Base-by-base conservation (phyloP, 208 protist species). In the Porcisia deanei region DNA sequence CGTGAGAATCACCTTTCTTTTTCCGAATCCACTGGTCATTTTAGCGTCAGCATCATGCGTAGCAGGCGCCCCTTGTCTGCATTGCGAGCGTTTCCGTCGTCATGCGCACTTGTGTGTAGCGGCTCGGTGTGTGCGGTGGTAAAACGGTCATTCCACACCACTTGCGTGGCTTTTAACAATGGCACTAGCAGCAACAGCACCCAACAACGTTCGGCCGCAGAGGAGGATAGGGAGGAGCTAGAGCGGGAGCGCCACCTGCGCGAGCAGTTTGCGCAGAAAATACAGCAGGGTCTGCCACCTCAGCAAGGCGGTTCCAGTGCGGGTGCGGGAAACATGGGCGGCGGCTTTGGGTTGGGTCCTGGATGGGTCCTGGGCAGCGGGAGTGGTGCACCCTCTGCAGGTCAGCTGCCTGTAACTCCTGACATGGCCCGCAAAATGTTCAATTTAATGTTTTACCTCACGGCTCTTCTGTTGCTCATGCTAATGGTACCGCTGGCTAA, bases 191-290 rank as follows among this genome's bases (percentile, higher is more conserved):
- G 20, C 45, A 73, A 45, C 52, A 72, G 30, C 58, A 25, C 71
- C 22, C 30, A 59, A n/a, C 80, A 77, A 75, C 85, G 82, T 22
- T 70, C 87, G 6, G 75, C 86, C 7, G 82, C 75, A 8, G 88
- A 94, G 10, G 93, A 97, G 73, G 93, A 97, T 71, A 83, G 79
- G 37, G 89, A 95, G 69, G 90, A 97, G 76, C 75, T 94, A 12
- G 91, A 97, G 81, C 85, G 91, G 58, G 93, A 97, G 74, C 82
- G 86, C 2, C 61, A 61, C 14, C 75, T 97, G 73, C 93, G 93
- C 25, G 89, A 93, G 71, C 86, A 79, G 30, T 97, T 95, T 81
- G 87, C 89, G 34, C 66, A 89, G 76, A 97, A 95, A 69, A 86
- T 95, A 30, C 83, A 92, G 57, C 80, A 87, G 61, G 79, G 80